These are phyloP conservation scores for Irpex rosettiformis DNA, from an alignment of 1,284 basidiomycete genomes.

Conservation along the genomic window DNA sequence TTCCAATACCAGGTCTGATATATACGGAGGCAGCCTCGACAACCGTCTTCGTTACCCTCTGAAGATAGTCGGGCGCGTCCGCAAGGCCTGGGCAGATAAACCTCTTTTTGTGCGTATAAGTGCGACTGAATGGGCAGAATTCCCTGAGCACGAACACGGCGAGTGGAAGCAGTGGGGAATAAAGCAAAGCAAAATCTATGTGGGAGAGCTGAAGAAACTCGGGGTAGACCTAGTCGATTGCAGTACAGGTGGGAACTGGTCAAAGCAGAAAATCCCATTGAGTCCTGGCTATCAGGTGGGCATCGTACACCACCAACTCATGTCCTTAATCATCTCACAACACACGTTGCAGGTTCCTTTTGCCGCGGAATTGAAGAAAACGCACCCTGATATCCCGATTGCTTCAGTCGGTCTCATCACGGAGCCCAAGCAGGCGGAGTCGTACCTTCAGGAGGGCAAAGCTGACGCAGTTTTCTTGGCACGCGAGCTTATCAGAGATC, in stretches of 20 bases:
- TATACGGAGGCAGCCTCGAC: constrained; percentile 72
- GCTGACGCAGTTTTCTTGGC: constrained; percentile 71
- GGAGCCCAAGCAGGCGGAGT: constrained; percentile 60
- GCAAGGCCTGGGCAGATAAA: constrained; percentile 57
- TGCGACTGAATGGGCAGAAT: constrained; percentile 77
- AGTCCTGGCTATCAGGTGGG: constrained; percentile 65
- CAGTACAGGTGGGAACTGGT: constrained; percentile 68
- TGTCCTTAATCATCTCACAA: neutral
- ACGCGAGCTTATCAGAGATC: constrained; percentile 58
- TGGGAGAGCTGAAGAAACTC: constrained; percentile 51
- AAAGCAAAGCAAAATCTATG: constrained; percentile 67
- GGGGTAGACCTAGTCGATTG: constrained; percentile 75
- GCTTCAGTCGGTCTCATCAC: constrained; percentile 77
- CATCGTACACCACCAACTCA: neutral
- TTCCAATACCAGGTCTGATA: constrained; percentile 67
- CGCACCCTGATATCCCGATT: constrained; percentile 51
- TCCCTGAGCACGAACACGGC: constrained; percentile 56
- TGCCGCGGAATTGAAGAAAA: constrained; percentile 65
- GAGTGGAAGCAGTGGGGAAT: constrained; percentile 72
- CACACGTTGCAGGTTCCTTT: constrained; percentile 53
- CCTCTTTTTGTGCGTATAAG: constrained; percentile 77
- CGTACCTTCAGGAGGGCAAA: constrained; percentile 59
- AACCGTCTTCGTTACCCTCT: constrained; percentile 72
- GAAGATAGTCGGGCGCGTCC: constrained; percentile 49
- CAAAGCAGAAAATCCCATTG: constrained; percentile 53